Evolutionary conservation across 2,329 filamentous ascomycete genomes (phyloP), one percentile per base, ranked within the genome.

Genomic region (Aspergillus sp.): DNA sequence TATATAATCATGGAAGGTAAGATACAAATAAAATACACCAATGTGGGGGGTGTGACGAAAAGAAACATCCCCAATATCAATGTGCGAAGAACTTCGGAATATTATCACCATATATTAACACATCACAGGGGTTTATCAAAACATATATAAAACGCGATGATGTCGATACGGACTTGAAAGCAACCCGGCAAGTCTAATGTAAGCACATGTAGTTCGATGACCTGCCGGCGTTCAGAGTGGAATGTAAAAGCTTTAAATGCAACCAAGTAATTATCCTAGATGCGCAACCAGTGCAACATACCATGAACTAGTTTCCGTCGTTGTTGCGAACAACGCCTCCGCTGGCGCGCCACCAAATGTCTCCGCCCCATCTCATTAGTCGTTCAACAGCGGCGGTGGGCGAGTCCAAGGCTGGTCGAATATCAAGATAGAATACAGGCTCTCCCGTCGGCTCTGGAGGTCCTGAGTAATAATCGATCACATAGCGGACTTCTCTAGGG

Each of bases 391-490:
- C 89, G 24, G 88, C 88, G 1, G 85, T 88, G 3, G 92, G 92
- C 0, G 90, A 91, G 73, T 89, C 87, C 42, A 96, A 78, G 3
- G 95, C 95, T 2, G 95, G 95, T 62, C 95, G 84, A 18, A 99
- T 95, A 71, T 99, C 95, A 54, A 99, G 85, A 73, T 88, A 97
- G 78, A 99, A 99, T 6, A 98, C 92, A 3, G 95, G 93, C 71
- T 97, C 91, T 32, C 93, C 95, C 0, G 85, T 90, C 2, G 88
- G 85, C 68, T 96, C 91, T 1, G 89, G 88, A 22, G 88, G 87
- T 5, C 87, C 93, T 34, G 89, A 88, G 75, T 98, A 98, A 76
- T 96, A 98, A 75, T 99, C 95, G 72, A 99, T 99, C 55, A 99
- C 86, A 73, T 99, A 99, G 68, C 95, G 86, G 45, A 97, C 81